Evolutionary conservation across 371 early-diverging fungal genomes (phyloP), one percentile per base, ranked within the genome.

Genomic region (Mortierella sp.): DNA sequence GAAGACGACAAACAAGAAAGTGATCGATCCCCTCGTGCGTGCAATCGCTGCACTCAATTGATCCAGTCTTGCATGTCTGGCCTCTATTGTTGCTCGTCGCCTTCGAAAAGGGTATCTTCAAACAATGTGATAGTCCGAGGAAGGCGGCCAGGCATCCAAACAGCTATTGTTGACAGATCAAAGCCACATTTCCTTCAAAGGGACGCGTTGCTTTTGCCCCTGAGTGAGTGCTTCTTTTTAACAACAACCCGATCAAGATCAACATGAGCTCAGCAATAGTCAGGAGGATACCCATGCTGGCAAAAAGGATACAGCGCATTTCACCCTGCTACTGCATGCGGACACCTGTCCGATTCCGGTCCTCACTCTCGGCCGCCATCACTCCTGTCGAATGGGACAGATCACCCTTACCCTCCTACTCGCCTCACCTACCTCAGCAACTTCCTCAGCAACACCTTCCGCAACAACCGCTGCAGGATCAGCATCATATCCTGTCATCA

Each of bases 241-340:
- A 31, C 26, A 24, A 57, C 34, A 43, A 11, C 57, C 50, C 21
- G 53, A 28, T 34, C 24, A 70, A 55, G 24, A 21, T 50, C 50
- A 71, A 28, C n/a, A 80, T 75, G 80, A 72, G 31, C 72, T 46
- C 59, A 34, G 31, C 59, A 50, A 59, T 77, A 13, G 19, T 50
- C 40, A 78, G 71, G 50, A 59, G 37, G 16, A 37, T 70, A 26
- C 37, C 61, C 13, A 44, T 46, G 19, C 51, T 81, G 13, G 74
- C 81, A 19, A 14, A 77, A n/a, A 80, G 26, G 24, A 50, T 51
- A 26, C 61, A 70, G 10, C 40, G 31, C 40, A 64, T 67, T 19
- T 16, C 26, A 13, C 67, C 53, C 4, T 74, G 64, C 28, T 48
- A 67, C 50, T 64, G 67, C n/a, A 50, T 77, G 48, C 61, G 53